phyloP scores from a whole-genome alignment of 495 filamentous ascomycete genomes.

The Daldinia caldariorum region DNA sequence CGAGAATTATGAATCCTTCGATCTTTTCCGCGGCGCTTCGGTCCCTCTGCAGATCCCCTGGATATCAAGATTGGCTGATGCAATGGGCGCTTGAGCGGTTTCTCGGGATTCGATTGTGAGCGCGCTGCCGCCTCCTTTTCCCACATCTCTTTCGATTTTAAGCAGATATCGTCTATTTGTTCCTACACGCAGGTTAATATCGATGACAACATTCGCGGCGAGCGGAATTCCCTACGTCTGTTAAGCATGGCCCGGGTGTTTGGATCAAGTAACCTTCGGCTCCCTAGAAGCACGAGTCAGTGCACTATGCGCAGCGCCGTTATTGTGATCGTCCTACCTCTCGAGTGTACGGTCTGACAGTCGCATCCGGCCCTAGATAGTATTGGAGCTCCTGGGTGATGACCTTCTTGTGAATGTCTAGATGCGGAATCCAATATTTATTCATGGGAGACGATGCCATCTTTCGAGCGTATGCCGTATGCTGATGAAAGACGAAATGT shows the following conservation, averaged over 20 bases:
- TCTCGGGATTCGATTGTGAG: slow-evolving; percentile 57
- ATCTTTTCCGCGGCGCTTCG: slow-evolving; percentile 45
- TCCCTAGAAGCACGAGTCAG: slow-evolving; percentile 56
- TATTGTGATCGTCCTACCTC: slow-evolving; percentile 51
- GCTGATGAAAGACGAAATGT: slow-evolving; percentile 22
- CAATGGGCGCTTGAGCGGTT: slow-evolving; percentile 63
- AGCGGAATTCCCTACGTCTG: slow-evolving; percentile 58
- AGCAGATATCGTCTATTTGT: slow-evolving; percentile 67
- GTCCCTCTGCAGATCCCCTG: slow-evolving; percentile 50
- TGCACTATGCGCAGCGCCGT: slow-evolving; percentile 24
- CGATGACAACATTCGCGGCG: slow-evolving; percentile 21
- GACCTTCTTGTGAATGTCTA: slow-evolving; percentile 66
- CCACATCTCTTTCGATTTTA: slow-evolving; percentile 65
- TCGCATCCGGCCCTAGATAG: slow-evolving; percentile 64
- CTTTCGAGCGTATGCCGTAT: slow-evolving; percentile 31
- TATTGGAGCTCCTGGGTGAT: slow-evolving; percentile 66
- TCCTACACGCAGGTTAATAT: slow-evolving; percentile 56
- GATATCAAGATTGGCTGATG: slow-evolving; percentile 63
- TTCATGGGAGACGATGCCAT: slow-evolving; percentile 60
- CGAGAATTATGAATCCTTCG: slow-evolving; percentile 45
- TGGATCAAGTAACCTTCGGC: slow-evolving; percentile 67
- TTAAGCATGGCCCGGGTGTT: slow-evolving; percentile 63
- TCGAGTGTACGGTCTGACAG: slow-evolving; percentile 63
- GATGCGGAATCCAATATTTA: slow-evolving; percentile 66
- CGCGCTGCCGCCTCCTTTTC: slow-evolving; percentile 65